These are phyloP conservation scores for Pseudocercospora musae DNA, from an alignment of 2,329 filamentous ascomycete species.

Conservation along the genomic window DNA sequence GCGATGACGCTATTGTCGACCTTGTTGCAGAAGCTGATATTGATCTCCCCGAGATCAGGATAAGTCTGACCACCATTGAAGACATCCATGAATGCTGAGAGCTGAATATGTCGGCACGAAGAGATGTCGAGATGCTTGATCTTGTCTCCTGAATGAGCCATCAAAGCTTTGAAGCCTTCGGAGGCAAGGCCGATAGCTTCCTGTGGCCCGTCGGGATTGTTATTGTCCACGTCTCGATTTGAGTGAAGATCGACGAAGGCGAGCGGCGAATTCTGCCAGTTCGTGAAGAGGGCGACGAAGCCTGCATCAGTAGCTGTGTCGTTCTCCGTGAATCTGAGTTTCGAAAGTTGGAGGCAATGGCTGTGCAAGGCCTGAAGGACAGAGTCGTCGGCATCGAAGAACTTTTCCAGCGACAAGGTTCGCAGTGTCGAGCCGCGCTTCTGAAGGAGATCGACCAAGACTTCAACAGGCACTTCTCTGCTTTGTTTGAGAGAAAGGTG, in stretches of 20 bases:
- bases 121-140: constrained; percentile 72
- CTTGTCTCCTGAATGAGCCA: constrained; percentile 71
- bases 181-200: constrained; percentile 69
- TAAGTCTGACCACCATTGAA: constrained; percentile 66
- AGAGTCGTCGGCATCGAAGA: constrained; percentile 63
- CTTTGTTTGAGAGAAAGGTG: constrained; percentile 72
- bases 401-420: constrained; percentile 73
- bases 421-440: constrained; percentile 63
- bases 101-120: constrained; percentile 77
- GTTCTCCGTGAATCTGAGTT: constrained; percentile 79
- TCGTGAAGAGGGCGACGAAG: constrained; percentile 68
- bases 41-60: constrained; percentile 65
- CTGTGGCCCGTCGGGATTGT: constrained; percentile 61
- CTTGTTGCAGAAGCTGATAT: constrained; percentile 57
- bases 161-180: constrained; percentile 72
- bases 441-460: constrained; percentile 60
- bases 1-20: constrained; percentile 54
- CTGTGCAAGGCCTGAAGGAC: constrained; percentile 69
- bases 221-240: constrained; percentile 72
- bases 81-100: constrained; percentile 67
- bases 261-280: constrained; percentile 72
- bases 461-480: constrained; percentile 53
- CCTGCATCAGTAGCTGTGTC: constrained; percentile 70
- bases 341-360: constrained; percentile 64
- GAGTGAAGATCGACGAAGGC: constrained; percentile 70